Base-by-base conservation (phyloP, 2,329 filamentous ascomycete genomes). In the Monilinia vaccinii-corymbosi region DNA sequence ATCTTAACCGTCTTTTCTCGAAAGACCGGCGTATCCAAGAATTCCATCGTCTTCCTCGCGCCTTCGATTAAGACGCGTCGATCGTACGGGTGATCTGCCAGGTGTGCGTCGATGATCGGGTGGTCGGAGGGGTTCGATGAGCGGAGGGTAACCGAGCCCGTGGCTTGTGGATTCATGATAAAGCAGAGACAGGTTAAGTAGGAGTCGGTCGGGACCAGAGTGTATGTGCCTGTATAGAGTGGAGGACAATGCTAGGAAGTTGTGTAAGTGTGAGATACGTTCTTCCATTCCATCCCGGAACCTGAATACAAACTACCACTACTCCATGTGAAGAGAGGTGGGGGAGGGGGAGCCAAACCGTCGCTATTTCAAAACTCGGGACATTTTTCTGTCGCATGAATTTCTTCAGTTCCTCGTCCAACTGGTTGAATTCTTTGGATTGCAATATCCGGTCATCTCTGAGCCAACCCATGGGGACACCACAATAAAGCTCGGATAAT, bases 51-150 rank as follows among this genome's bases (percentile, higher is more conserved):
- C 11, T 49, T 58, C 0, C 60, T 44, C 14, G 78, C 72, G 1
- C 73, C 72, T 64, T 81, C 79, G 55, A 81, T 76, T 13, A 78
- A 77, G 3, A 72, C 75, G 9, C 75, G 75, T 28, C 34, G 42
- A 64, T 87, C 84, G 66, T 79, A 86, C 0, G 79, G 77, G 51
- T 82, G 75, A 0, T 72, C 72, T 1, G 81, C 83, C 79, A 85
- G 70, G 21, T 83, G 81, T 72, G 84, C 86, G 51, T 76, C 74
- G 64, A 89, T 86, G 3, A 79, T 72, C 0, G 87, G 87, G 3
- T 78, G 73, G 57, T 88, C 84, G 1, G 81, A 79, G 0, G 87
- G 86, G 67, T 89, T 79, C 0, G 80, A 73, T 0, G 82, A 85
- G 25, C 75, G 75, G 4, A 91, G 79, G 3, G 73, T 79, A 4